Conservation (phyloP, 2,329 filamentous ascomycete genomes). For the Cephalotrichum gorgonifer region DNA sequence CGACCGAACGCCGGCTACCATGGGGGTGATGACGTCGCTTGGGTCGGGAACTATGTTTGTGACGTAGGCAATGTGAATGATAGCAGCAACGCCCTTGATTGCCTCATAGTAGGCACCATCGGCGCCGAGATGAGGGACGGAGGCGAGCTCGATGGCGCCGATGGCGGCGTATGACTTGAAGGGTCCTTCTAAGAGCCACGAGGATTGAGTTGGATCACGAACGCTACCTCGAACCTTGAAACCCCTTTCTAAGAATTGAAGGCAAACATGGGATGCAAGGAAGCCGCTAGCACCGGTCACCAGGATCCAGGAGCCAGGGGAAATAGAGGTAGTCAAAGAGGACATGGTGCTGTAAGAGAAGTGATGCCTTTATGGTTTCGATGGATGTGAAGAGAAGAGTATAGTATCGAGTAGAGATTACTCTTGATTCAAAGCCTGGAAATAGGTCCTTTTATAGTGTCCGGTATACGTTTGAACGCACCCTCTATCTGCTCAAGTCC, state of each 20-base stretch:
- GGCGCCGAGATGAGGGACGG: slow-evolving; percentile 25
- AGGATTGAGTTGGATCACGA: slow-evolving; percentile 18
- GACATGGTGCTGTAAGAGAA: not conserved
- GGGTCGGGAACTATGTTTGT: slow-evolving; percentile 27
- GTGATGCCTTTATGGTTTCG: not conserved
- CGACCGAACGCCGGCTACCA: slow-evolving; percentile 22
- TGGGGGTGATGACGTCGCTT: slow-evolving; percentile 28
- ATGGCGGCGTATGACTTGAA: slow-evolving; percentile 17
- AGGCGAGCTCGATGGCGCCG: slow-evolving; percentile 23
- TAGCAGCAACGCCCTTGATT: slow-evolving; percentile 22
- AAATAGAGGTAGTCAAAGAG: slow-evolving; percentile 9
- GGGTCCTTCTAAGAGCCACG: slow-evolving; percentile 21
- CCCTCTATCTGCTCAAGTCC: too few relatives aligned
- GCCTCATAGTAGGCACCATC: slow-evolving; percentile 22
- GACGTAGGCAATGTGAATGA: slow-evolving; percentile 34
- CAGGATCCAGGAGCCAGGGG: slow-evolving; percentile 22
- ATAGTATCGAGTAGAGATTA: not conserved
- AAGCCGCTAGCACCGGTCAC: slow-evolving; percentile 36
- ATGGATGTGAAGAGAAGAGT: not conserved
- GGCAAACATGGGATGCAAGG: slow-evolving; percentile 28
- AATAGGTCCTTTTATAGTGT: not conserved
- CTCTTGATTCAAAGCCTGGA: not conserved
- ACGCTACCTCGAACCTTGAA: slow-evolving; percentile 35
- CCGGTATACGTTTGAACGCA: not conserved
- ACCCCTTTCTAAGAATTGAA: slow-evolving; percentile 27